Conservation (phyloP, 257 asterid genomes). For the Solanum habrochaites region DNA sequence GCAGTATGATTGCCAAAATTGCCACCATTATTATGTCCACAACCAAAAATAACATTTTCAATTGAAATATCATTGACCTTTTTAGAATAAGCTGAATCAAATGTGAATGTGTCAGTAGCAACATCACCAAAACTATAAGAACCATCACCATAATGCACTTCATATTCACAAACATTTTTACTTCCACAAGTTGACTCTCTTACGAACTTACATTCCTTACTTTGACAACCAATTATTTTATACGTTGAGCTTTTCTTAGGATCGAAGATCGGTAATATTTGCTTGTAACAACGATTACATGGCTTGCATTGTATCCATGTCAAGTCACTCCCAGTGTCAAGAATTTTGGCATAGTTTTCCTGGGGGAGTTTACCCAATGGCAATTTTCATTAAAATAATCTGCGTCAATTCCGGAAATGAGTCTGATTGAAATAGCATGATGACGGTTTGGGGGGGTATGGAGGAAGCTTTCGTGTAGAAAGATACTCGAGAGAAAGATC, state of each 20-base stretch:
- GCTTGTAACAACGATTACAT: slow-evolving; percentile 32
- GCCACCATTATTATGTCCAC: slow-evolving; percentile 36
- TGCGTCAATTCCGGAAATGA: slow-evolving; percentile 2
- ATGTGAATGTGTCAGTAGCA: slow-evolving; percentile 29
- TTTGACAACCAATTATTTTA: slow-evolving; percentile 11
- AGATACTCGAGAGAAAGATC: slow-evolving; percentile 34
- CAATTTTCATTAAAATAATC: slow-evolving; percentile 41
- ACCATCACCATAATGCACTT: slow-evolving; percentile 21
- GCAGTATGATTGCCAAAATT: slow-evolving; percentile 15
- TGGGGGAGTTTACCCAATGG: slow-evolving; percentile 51
- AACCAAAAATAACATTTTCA: slow-evolving; percentile 33
- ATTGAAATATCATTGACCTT: background rate
- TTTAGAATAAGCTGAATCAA: slow-evolving; percentile 4
- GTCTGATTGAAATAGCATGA: background rate
- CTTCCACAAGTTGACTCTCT: background rate
- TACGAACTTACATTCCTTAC: slow-evolving; percentile 6
- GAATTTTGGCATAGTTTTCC: slow-evolving; percentile 27
- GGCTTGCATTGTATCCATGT: slow-evolving; percentile 60
- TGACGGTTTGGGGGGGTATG: background rate
- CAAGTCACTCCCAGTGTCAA: slow-evolving; percentile 65
- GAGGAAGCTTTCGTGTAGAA: background rate
- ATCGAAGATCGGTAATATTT: slow-evolving; percentile 32
- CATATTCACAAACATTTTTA: slow-evolving; percentile 13
- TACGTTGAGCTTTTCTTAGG: slow-evolving; percentile 15
- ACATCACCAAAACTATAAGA: slow-evolving; percentile 30